Evolutionary conservation across 2,329 filamentous ascomycete genomes (phyloP).

Genomic region (Graphiopsis chlorocephala): DNA sequence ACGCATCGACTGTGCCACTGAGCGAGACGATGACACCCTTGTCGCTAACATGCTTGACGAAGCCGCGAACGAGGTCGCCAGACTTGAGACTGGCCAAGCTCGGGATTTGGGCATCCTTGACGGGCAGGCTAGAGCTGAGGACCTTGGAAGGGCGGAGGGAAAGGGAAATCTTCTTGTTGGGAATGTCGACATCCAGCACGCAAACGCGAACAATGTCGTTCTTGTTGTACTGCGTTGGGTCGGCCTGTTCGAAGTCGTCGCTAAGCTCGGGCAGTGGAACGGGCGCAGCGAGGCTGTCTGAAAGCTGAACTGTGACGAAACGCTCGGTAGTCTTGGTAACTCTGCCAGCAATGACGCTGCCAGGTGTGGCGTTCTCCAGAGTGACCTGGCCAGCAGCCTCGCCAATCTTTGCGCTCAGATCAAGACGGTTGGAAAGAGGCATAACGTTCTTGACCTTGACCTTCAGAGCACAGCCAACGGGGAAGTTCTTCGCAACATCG

Average conservation of each 20-base stretch:
- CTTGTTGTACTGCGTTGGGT: constrained; percentile 71
- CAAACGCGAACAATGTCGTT: constrained; percentile 88
- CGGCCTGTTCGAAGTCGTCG: constrained; percentile 81
- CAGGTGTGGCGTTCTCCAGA: constrained; percentile 69
- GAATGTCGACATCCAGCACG: constrained; percentile 72
- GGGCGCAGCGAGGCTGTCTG: constrained; percentile 73
- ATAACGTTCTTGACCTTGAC: constrained; percentile 77
- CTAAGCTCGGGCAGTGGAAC: constrained; percentile 79
- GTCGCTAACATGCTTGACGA: constrained; percentile 85
- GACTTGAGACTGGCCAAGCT: constrained; percentile 67
- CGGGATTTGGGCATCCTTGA: constrained; percentile 77
- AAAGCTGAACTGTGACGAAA: constrained; percentile 80
- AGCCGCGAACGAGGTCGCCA: constrained; percentile 82
- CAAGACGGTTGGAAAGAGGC: constrained; percentile 68
- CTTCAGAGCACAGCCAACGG: constrained; percentile 81
- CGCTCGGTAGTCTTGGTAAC: constrained; percentile 84
- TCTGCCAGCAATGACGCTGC: constrained; percentile 77
- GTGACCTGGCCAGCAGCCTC: constrained; percentile 54
- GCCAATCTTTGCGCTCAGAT: constrained; percentile 55
- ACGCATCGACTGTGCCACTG: constrained; percentile 75
- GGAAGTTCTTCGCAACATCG: constrained; percentile 76
- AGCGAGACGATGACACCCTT: constrained; percentile 85
- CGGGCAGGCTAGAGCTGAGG: constrained; percentile 75
- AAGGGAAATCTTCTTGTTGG: constrained; percentile 80
- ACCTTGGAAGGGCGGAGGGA: constrained; percentile 85